phyloP scores from a whole-genome alignment of 2,329 filamentous ascomycete genomes.

The Epichloe sibirici region DNA sequence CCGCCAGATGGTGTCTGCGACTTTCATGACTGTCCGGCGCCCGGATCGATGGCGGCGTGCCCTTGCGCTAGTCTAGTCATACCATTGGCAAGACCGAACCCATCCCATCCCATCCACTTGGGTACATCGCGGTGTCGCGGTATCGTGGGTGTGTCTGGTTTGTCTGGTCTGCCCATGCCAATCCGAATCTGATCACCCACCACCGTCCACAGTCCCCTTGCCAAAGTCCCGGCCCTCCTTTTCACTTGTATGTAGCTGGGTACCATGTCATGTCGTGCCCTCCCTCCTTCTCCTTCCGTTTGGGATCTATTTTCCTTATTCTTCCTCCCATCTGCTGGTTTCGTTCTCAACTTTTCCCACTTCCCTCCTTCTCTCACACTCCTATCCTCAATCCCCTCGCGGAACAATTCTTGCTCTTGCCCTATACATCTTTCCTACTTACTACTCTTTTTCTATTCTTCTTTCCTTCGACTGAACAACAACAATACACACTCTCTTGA shows the following conservation, averaged over 20 bases:
- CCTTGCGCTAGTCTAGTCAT: slow-evolving; percentile 8
- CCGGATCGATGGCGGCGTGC: slow-evolving; percentile 7
- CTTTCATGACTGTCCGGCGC: not conserved
- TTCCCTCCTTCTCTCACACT: slow-evolving; percentile 3
- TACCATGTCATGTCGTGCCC: slow-evolving; percentile 4
- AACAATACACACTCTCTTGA: not conserved
- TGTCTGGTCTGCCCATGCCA: not conserved
- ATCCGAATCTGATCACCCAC: slow-evolving; percentile 7
- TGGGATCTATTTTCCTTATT: slow-evolving; percentile 6
- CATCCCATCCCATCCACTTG: slow-evolving; percentile 3
- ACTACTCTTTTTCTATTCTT: not conserved
- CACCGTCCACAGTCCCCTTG: slow-evolving; percentile 2
- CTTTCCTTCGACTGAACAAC: not conserved
- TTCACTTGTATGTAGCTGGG: slow-evolving; percentile 1
- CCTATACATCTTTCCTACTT: not conserved
- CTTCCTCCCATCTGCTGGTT: slow-evolving; percentile 5
- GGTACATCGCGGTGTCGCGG: not conserved
- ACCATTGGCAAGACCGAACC: slow-evolving; percentile 4
- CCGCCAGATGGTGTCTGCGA: slow-evolving; percentile 1
- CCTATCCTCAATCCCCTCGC: not conserved
- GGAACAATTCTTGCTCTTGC: slow-evolving; percentile 1
- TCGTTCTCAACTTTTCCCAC: slow-evolving; percentile 5
- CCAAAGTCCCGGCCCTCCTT: slow-evolving; percentile 7
- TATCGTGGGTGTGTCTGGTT: not conserved
- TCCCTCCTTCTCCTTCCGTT: slow-evolving; percentile 7